A percentile compares a stretch with the other conserved stretches of the same genome.
Evolutionary conservation across 176 grass and related monocot genomes (phyloP).

Genomic region (Zea mays): DNA sequence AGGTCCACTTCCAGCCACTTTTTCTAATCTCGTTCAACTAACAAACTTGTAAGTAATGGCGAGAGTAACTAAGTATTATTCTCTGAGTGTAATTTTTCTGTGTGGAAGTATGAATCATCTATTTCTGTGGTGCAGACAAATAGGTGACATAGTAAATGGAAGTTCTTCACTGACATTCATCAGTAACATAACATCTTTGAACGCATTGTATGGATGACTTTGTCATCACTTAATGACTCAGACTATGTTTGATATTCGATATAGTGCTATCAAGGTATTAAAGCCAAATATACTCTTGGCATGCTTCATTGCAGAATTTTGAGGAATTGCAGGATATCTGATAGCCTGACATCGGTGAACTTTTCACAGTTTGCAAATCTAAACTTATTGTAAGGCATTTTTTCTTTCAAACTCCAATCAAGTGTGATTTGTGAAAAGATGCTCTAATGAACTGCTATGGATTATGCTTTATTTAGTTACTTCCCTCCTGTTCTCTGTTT

Average conservation of each 20-base stretch:
- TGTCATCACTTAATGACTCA: neutral
- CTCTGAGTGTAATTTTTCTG: neutral
- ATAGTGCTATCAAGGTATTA: neutral
- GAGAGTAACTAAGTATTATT: neutral
- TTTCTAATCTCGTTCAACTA: slow-evolving; percentile 62
- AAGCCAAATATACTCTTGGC: neutral
- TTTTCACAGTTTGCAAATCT: slow-evolving; percentile 51
- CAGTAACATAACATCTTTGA: slow-evolving; percentile 65
- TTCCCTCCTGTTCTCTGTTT: neutral
- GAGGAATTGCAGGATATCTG: slow-evolving; percentile 84
- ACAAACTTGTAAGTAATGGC: slow-evolving; percentile 52
- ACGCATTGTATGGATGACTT: slow-evolving; percentile 46
- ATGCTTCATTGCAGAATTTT: slow-evolving; percentile 63
- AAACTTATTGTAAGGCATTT: slow-evolving; percentile 50
- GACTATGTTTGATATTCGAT: slow-evolving; percentile 7
- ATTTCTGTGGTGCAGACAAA: slow-evolving; percentile 56
- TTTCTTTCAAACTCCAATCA: neutral
- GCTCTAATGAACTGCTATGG: slow-evolving; percentile 4
- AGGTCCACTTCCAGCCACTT: slow-evolving; percentile 67
- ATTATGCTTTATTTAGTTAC: slow-evolving; percentile 27
- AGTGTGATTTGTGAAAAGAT: neutral
- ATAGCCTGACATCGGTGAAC: slow-evolving; percentile 58
- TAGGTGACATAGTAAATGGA: slow-evolving; percentile 76
- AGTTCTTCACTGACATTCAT: slow-evolving; percentile 71
- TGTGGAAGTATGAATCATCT: slow-evolving; percentile 1